Percentiles rank a stretch among this genome's conserved stretches.
phyloP scores from a whole-genome alignment of 2,329 filamentous ascomycete genomes.

The Trichoderma atrobrunneum region DNA sequence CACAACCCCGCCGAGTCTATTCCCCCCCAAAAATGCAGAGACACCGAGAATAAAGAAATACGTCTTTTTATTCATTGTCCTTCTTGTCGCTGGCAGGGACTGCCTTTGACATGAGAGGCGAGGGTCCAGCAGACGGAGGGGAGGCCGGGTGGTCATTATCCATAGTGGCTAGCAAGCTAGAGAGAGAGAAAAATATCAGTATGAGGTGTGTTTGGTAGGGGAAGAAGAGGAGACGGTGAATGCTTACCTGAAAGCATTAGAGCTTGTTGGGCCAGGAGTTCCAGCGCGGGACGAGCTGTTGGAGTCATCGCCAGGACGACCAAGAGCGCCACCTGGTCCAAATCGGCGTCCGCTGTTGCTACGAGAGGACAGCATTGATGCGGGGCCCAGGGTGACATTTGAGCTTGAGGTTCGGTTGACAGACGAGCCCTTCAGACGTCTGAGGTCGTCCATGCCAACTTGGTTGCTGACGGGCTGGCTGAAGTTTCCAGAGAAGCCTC shows the following conservation, averaged over 20 bases:
- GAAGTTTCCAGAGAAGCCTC: slow-evolving; percentile 74
- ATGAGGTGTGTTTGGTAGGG: not conserved
- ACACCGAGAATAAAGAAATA: slow-evolving; percentile 35
- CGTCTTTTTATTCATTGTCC: slow-evolving; percentile 43
- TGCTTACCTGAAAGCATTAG: slow-evolving; percentile 91
- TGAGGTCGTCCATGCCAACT: slow-evolving; percentile 87
- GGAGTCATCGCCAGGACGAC: slow-evolving; percentile 77
- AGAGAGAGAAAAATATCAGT: not conserved
- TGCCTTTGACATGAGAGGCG: slow-evolving; percentile 63
- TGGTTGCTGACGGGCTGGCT: slow-evolving; percentile 76
- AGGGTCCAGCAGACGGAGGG: slow-evolving; percentile 66
- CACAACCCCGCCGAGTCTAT: slow-evolving; percentile 50
- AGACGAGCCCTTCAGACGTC: slow-evolving; percentile 66
- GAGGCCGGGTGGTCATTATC: slow-evolving; percentile 64
- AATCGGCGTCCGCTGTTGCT: slow-evolving; percentile 86
- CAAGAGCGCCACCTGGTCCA: slow-evolving; percentile 69
- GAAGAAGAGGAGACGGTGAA: not conserved
- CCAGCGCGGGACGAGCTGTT: slow-evolving; percentile 83
- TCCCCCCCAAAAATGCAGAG: slow-evolving; percentile 44
- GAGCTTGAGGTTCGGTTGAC: slow-evolving; percentile 59
- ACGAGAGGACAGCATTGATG: slow-evolving; percentile 82
- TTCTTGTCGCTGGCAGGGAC: slow-evolving; percentile 56
- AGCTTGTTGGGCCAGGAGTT: slow-evolving; percentile 70
- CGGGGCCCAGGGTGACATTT: slow-evolving; percentile 71
- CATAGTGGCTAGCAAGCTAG: slow-evolving; percentile 58